phyloP scores from a whole-genome alignment of 2,329 filamentous ascomycete species.

The Xylariaceae sp. region DNA sequence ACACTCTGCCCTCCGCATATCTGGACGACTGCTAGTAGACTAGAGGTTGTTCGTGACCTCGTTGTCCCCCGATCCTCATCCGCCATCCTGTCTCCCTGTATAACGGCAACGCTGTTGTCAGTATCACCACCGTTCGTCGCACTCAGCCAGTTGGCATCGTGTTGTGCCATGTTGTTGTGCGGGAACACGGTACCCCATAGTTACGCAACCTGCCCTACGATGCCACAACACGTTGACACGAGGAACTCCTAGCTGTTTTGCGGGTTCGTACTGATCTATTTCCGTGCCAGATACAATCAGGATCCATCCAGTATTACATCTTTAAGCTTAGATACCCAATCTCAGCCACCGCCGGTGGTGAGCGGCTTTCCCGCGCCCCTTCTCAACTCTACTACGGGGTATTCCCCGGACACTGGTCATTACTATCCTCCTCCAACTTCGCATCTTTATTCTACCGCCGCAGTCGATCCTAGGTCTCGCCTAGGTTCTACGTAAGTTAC shows the following conservation, averaged over 20 bases:
- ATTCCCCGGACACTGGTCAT: constrained; percentile 43
- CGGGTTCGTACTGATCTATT: constrained; percentile 33
- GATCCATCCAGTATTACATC: constrained; percentile 45
- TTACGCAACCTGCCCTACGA: constrained; percentile 32
- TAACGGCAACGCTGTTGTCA: constrained; percentile 39
- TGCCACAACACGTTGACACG: constrained; percentile 22
- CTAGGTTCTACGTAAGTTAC: constrained; percentile 51
- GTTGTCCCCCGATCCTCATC: constrained; percentile 37
- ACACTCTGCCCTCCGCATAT: constrained; percentile 6
- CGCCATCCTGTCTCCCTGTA: constrained; percentile 35
- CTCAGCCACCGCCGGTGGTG: constrained; percentile 47
- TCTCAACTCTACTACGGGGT: constrained; percentile 43
- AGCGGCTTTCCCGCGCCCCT: constrained; percentile 47
- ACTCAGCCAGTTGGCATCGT: constrained; percentile 27
- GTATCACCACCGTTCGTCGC: constrained; percentile 37
- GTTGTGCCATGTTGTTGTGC: constrained; percentile 30
- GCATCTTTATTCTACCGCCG: constrained; percentile 35
- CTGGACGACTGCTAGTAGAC: constrained; percentile 24
- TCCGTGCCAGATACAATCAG: constrained; percentile 47
- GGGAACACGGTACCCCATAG: constrained; percentile 36
- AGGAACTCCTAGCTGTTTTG: constrained; percentile 26
- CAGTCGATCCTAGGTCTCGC: constrained; percentile 49
- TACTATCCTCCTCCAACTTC: constrained; percentile 41
- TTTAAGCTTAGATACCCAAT: constrained; percentile 48
- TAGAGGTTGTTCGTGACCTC: constrained; percentile 29